These are phyloP conservation scores for Colletotrichum godetiae DNA, from an alignment of 2,329 filamentous ascomycete species.

Conservation along the genomic window DNA sequence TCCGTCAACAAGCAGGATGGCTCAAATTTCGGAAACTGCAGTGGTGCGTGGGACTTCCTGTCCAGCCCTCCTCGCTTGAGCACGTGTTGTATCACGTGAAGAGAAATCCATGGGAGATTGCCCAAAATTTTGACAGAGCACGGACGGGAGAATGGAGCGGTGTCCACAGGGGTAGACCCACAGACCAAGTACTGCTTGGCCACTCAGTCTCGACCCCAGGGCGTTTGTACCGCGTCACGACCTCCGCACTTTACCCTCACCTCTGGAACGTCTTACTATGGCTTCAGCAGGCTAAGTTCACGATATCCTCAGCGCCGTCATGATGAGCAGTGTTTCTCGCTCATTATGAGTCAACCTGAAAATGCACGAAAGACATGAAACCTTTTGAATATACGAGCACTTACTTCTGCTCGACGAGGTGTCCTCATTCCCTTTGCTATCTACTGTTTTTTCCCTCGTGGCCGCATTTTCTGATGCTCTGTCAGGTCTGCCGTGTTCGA, in stretches of 20 bases:
- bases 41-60: conserved; percentile 12
- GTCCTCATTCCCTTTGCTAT: conserved; percentile 7
- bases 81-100: conserved; percentile 22
- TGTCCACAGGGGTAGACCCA: background rate
- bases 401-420: background rate
- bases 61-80: conserved; percentile 5
- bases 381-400: background rate
- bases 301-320: conserved; percentile 1
- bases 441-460: conserved; percentile 1
- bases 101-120: background rate
- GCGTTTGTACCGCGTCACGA: conserved; percentile 30
- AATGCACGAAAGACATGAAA: background rate
- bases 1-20: background rate
- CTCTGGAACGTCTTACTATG: conserved; percentile 11
- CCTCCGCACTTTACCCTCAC: conserved; percentile 35
- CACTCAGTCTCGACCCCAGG: conserved; percentile 11
- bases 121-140: background rate
- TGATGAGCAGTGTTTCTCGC: background rate
- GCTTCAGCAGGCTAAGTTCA: background rate
- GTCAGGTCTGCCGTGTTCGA: conserved; percentile 17
- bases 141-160: conserved; percentile 21
- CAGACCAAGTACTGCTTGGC: conserved; percentile 6
- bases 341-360: background rate
- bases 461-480: conserved; percentile 17
- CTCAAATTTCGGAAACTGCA: background rate